Base-by-base conservation (phyloP, 129 eudicot species). In the Logfia minima region DNA sequence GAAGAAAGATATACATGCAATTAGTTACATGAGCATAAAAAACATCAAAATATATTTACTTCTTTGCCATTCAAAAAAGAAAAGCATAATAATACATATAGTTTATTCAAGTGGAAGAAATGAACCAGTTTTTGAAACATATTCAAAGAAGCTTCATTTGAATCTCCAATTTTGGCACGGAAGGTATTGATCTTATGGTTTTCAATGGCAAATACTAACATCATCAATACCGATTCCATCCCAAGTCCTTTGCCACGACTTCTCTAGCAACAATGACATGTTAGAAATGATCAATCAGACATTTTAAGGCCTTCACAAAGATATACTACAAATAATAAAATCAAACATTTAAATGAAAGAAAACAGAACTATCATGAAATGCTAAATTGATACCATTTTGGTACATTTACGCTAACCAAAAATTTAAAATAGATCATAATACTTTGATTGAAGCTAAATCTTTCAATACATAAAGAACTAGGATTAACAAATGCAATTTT, bases 191-290 rank as follows among this genome's bases (percentile, higher is more conserved):
- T 90, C 68, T 85, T 84, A 74, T 87, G 85, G 80, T 85, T 88
- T 69, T 85, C 86, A 59, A 87, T 83, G 35, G 97, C 92, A 75
- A 87, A 93, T 6, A 78, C 82, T 87, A 89, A 85, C 98, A 93
- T 93, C 86, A 93, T 84, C 65, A 88, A 66, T 29, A 90, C 87
- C 2, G 98, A 81, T 78, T 90, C 89, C 88, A 84, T 88, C 74
- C 96, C 97, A 43, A 93, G 90, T 71, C 98, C 97, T 84, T 93
- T 93, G 78, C 98, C 96, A 79, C 96, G 97, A 70, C 98, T 93
- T 79, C 72, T 28, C 86, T 75, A 84, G 51, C 84, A 80, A 85
- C 64, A 83, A 72, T 11, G 31, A 13, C 23, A 72, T 62, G n/a
- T 32, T 19, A 68, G 11, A 59, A 48, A 18, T 59, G 26, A 52